Conservation (phyloP, 352 stramenopile species). For the Pythium sp. region DNA sequence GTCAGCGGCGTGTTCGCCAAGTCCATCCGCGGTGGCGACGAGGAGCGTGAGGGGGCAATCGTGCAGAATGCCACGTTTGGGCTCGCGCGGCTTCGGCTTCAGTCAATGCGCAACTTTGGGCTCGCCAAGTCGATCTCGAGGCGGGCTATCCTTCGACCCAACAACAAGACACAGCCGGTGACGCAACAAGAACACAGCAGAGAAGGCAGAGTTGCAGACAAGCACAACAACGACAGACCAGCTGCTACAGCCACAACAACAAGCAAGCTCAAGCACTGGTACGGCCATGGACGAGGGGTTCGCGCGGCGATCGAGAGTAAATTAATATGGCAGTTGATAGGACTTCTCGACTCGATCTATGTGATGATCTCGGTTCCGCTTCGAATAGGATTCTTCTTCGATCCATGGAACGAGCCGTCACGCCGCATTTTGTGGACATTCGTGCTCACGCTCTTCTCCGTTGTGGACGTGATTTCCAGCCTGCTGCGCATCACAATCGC, state of each 20-base stretch:
- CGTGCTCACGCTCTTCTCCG: slow-evolving; percentile 26
- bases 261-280: background rate
- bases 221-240: background rate
- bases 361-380: slow-evolving; percentile 30
- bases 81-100: slow-evolving; percentile 12
- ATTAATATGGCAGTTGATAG: background rate
- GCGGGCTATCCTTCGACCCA: slow-evolving; percentile 3
- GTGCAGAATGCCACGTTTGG: slow-evolving; percentile 20
- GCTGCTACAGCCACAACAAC: background rate
- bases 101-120: slow-evolving; percentile 11
- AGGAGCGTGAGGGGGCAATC: slow-evolving; percentile 15
- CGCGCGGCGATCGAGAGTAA: background rate
- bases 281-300: background rate
- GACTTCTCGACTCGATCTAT: slow-evolving; percentile 30
- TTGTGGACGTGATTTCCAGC: slow-evolving; percentile 20
- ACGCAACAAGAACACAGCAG: background rate
- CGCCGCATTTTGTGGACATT: slow-evolving; percentile 18
- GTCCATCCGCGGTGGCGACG: slow-evolving; percentile 17
- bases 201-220: background rate
- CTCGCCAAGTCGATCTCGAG: slow-evolving; percentile 4
- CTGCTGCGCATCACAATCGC: slow-evolving; percentile 7
- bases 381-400: slow-evolving; percentile 41
- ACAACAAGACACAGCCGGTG: background rate
- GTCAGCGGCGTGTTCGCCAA: slow-evolving; percentile 19
- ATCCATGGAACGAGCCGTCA: slow-evolving; percentile 28